phyloP scores from a whole-genome alignment of 1,139 yeast species.

The Pneumocystis sp. region DNA sequence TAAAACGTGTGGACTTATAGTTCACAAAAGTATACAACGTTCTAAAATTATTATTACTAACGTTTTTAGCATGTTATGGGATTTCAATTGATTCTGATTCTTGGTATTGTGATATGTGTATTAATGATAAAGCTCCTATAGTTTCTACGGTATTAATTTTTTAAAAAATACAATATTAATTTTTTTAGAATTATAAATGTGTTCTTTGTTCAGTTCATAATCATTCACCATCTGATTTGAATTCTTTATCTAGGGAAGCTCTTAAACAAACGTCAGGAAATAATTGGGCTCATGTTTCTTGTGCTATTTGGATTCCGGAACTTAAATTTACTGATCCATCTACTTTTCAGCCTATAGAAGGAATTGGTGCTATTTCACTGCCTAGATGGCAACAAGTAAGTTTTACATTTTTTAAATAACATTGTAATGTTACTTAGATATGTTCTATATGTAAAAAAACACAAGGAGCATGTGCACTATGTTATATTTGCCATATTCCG shows the following conservation, averaged over 20 bases:
- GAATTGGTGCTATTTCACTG: slow-evolving; percentile 19
- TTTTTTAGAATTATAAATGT: slow-evolving; percentile 36
- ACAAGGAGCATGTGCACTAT: slow-evolving; percentile 32
- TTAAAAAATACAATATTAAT: not conserved
- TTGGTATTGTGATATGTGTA: slow-evolving; percentile 79
- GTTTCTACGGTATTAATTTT: slow-evolving; percentile 30
- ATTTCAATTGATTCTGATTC: slow-evolving; percentile 22
- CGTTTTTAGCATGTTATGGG: slow-evolving; percentile 44
- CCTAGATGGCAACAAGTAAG: slow-evolving; percentile 16
- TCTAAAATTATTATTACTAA: not conserved
- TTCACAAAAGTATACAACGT: slow-evolving; percentile 32
- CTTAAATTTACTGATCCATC: slow-evolving; percentile 30
- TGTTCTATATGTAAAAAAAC: slow-evolving; percentile 31
- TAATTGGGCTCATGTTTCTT: slow-evolving; percentile 67
- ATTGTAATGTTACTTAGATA: not conserved
- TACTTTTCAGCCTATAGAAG: slow-evolving; percentile 33
- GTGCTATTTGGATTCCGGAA: slow-evolving; percentile 45
- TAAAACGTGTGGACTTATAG: slow-evolving; percentile 51
- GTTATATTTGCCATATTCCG: slow-evolving; percentile 29
- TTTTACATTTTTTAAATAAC: not conserved
- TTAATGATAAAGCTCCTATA: slow-evolving; percentile 50
- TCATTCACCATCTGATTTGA: slow-evolving; percentile 35
- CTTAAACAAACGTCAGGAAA: slow-evolving; percentile 56
- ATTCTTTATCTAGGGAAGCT: slow-evolving; percentile 22
- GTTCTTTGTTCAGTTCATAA: slow-evolving; percentile 40